Conservation (phyloP, 2,329 filamentous ascomycete genomes). For the Curvularia sp. region DNA sequence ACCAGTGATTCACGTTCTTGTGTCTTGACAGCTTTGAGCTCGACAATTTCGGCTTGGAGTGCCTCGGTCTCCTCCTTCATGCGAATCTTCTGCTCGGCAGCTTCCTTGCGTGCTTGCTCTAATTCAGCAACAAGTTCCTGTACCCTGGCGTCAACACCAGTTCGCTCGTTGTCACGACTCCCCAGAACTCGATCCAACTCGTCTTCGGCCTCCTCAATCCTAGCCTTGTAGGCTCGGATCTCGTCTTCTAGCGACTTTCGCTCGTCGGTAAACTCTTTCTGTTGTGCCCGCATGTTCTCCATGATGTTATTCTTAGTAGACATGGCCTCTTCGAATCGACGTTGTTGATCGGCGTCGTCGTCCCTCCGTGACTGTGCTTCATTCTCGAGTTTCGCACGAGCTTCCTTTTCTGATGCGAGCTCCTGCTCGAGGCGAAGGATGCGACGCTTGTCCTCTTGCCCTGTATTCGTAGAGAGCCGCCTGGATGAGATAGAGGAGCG, state of each 20-base stretch:
- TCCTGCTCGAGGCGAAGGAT: conserved; percentile 78
- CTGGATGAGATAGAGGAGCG: conserved; percentile 68
- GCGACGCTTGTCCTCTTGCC: conserved; percentile 67
- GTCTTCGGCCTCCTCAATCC: conserved; percentile 88
- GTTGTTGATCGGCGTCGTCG: conserved; percentile 68
- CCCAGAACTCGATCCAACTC: conserved; percentile 86
- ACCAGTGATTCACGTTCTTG: conserved; percentile 41
- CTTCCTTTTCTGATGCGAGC: conserved; percentile 74
- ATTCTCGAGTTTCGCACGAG: conserved; percentile 70
- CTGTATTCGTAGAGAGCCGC: conserved; percentile 67
- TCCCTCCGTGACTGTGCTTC: conserved; percentile 66
- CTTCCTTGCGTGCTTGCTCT: conserved; percentile 62
- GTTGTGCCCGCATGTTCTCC: conserved; percentile 90
- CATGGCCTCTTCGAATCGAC: conserved; percentile 81
- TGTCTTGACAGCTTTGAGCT: conserved; percentile 55
- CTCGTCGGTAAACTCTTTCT: conserved; percentile 86
- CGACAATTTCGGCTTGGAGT: conserved; percentile 65
- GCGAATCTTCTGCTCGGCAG: conserved; percentile 59
- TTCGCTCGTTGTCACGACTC: conserved; percentile 82
- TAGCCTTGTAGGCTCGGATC: conserved; percentile 75
- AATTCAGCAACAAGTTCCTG: conserved; percentile 75
- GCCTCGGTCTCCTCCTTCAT: conserved; percentile 53
- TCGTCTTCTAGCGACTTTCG: conserved; percentile 83
- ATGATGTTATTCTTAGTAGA: conserved; percentile 94
- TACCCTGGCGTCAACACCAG: conserved; percentile 71